Percentiles rank a stretch among this genome's conserved stretches.
Evolutionary conservation across 352 stramenopile genomes (phyloP).

Genomic region (Pythium folliculosum): DNA sequence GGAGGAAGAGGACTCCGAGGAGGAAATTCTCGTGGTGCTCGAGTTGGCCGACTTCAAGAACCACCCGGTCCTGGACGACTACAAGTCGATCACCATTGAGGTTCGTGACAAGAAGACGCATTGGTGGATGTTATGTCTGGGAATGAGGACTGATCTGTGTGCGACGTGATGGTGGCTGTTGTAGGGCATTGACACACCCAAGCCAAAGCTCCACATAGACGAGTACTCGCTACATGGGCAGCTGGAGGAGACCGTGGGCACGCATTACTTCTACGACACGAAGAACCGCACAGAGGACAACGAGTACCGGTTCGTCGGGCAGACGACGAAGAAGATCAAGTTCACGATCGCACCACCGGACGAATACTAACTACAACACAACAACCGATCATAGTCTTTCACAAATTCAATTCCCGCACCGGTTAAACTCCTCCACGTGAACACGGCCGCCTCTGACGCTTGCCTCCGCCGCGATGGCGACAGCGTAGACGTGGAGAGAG

Average conservation of each 20-base stretch:
- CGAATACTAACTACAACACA: slow-evolving; percentile 25
- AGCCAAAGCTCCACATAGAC: slow-evolving; percentile 66
- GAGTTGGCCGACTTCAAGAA: slow-evolving; percentile 84
- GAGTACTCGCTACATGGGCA: slow-evolving; percentile 71
- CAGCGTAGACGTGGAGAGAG: background rate
- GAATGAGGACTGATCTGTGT: background rate
- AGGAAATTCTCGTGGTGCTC: slow-evolving; percentile 72
- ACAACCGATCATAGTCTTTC: slow-evolving; percentile 2
- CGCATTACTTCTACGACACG: slow-evolving; percentile 82
- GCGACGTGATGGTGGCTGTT: too few relatives aligned
- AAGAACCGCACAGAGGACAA: slow-evolving; percentile 41
- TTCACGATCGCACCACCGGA: slow-evolving; percentile 79
- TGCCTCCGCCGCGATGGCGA: background rate
- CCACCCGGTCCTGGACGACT: slow-evolving; percentile 75
- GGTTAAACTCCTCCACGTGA: background rate
- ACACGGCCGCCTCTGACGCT: background rate
- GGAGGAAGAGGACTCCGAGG: slow-evolving; percentile 48
- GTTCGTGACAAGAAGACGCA: slow-evolving; percentile 27
- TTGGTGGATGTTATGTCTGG: background rate
- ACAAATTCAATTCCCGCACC: slow-evolving; percentile 18
- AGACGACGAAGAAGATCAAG: slow-evolving; percentile 80
- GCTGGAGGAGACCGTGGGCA: slow-evolving; percentile 75
- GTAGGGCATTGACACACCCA: slow-evolving; percentile 68
- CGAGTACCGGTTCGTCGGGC: slow-evolving; percentile 58
- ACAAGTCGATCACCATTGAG: slow-evolving; percentile 61